Evolutionary conservation across 169 alveolate genomes (phyloP).

Genomic region (Fabrea salina): DNA sequence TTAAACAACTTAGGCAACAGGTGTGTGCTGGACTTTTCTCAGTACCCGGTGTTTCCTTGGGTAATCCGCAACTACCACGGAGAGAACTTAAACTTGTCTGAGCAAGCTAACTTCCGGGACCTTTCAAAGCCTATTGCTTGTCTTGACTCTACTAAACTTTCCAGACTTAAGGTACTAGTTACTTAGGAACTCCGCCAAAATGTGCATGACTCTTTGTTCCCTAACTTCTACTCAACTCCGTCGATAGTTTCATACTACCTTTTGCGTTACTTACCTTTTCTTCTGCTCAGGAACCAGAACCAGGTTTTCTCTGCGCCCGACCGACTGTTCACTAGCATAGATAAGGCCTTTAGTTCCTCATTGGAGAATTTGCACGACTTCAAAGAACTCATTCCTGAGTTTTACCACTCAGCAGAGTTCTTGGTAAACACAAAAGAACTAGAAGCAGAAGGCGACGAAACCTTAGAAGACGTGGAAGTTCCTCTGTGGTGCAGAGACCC

Average conservation of each 20-base stretch:
- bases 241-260: not conserved
- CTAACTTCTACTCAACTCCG: not conserved
- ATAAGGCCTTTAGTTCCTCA: conserved; percentile 46
- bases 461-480: conserved; percentile 76
- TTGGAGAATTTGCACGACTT: conserved; percentile 76
- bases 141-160: conserved; percentile 75
- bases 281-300: conserved; percentile 48
- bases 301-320: conserved; percentile 50
- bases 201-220: not conserved
- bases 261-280: conserved; percentile 15
- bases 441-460: not conserved
- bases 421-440: conserved; percentile 60
- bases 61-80: conserved; percentile 83
- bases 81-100: conserved; percentile 54
- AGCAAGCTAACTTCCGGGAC: conserved; percentile 81
- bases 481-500: conserved; percentile 88
- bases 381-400: conserved; percentile 94
- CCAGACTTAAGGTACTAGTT: conserved; percentile 54
- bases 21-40: conserved; percentile 91
- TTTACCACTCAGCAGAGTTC: conserved; percentile 86
- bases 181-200: not conserved
- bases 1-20: conserved; percentile 92
- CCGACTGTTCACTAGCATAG: conserved; percentile 44
- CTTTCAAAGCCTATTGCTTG: conserved; percentile 92
- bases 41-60: conserved; percentile 99